These are phyloP conservation scores for Collybiopsis luxurians DNA, from an alignment of 768 basidiomycete genomes.

Conservation along the genomic window DNA sequence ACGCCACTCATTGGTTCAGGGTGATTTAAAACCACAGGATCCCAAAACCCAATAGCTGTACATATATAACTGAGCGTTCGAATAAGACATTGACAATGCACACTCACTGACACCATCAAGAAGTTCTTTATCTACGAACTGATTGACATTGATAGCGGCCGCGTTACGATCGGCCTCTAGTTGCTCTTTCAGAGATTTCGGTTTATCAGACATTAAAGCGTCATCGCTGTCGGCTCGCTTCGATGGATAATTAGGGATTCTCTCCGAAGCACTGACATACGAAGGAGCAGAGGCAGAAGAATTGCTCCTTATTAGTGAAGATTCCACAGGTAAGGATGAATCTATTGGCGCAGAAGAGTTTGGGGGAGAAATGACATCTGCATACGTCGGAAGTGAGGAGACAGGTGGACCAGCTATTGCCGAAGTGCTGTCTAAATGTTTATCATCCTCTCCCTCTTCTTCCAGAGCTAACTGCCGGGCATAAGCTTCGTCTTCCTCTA, in stretches of 20 bases:
- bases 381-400: constrained; percentile 3
- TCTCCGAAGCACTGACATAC: constrained; percentile 6
- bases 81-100: constrained; percentile 3
- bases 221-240: background rate
- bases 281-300: background rate
- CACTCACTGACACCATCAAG: constrained; percentile 63
- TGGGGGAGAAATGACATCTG: constrained; percentile 4
- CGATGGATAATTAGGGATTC: background rate
- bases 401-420: constrained; percentile 11
- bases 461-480: constrained; percentile 36
- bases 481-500: constrained; percentile 38
- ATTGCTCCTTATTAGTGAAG: background rate
- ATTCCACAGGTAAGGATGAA: background rate
- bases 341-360: background rate
- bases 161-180: constrained; percentile 10
- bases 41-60: constrained; percentile 65
- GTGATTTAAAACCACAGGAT: constrained; percentile 50
- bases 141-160: constrained; percentile 32
- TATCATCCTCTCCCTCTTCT: constrained; percentile 32
- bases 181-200: background rate
- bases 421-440: constrained; percentile 1
- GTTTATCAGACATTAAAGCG: background rate
- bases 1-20: constrained; percentile 45
- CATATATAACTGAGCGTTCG: background rate
- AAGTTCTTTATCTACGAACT: constrained; percentile 59